Percentiles rank a stretch among this genome's conserved stretches.
These are phyloP conservation scores for Glonium stellatum DNA, from an alignment of 495 filamentous ascomycete species.

Conservation along the genomic window DNA sequence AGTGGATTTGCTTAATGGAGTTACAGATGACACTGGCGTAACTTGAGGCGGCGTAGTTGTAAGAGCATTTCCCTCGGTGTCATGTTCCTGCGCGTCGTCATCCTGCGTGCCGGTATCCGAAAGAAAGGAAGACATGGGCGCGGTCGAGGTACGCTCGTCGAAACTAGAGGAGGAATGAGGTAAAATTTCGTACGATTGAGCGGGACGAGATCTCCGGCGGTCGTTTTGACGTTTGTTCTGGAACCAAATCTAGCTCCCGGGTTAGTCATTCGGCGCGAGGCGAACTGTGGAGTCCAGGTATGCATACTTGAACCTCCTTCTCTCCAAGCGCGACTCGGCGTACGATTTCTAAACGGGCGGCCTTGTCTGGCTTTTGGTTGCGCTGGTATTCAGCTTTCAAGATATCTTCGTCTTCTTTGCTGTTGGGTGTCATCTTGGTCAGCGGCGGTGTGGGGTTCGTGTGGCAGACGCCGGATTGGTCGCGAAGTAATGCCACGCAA, in stretches of 20 bases:
- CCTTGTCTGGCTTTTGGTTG: slow-evolving; percentile 90
- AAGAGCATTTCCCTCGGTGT: neutral
- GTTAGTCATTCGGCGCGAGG: slow-evolving; percentile 14
- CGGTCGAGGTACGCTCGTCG: slow-evolving; percentile 44
- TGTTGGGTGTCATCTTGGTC: slow-evolving; percentile 47
- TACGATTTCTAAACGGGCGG: slow-evolving; percentile 74
- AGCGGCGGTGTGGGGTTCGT: slow-evolving; percentile 9
- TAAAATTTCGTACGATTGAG: slow-evolving; percentile 39
- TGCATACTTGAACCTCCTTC: slow-evolving; percentile 92
- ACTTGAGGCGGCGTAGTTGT: neutral
- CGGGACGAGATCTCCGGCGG: slow-evolving; percentile 78
- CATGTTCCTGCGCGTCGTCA: slow-evolving; percentile 13
- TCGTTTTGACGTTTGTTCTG: slow-evolving; percentile 95
- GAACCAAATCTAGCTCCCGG: slow-evolving; percentile 83
- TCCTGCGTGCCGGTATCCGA: slow-evolving; percentile 11
- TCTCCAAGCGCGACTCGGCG: slow-evolving; percentile 82
- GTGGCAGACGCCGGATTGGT: neutral
- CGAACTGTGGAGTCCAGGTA: slow-evolving; percentile 3
- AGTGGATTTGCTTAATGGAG: neutral
- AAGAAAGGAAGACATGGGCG: slow-evolving; percentile 58
- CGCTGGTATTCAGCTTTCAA: slow-evolving; percentile 80
- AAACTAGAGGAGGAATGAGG: slow-evolving; percentile 6
- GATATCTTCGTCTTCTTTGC: slow-evolving; percentile 72
- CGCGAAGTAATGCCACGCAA: slow-evolving; percentile 4
- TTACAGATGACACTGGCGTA: neutral